Conservation (phyloP, 768 basidiomycete genomes). For the Myochromella boudieri region DNA sequence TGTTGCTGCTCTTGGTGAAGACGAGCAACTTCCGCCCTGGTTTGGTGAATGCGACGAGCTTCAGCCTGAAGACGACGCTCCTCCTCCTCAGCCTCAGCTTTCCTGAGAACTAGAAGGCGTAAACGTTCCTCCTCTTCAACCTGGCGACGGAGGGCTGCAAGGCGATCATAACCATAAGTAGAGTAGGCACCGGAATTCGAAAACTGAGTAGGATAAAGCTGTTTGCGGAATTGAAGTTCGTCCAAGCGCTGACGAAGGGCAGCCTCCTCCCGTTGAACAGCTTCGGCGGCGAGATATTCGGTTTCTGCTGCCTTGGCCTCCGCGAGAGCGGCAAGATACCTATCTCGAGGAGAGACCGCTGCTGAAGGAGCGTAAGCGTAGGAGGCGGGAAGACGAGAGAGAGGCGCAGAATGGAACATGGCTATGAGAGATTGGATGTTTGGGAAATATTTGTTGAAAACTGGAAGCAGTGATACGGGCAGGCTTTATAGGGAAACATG, state of each 20-base stretch:
- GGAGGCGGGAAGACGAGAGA: not conserved
- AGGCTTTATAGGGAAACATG: slow-evolving; percentile 20
- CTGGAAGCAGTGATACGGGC: too few species aligned
- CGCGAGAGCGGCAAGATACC: slow-evolving; percentile 36
- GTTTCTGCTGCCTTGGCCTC: slow-evolving; percentile 35
- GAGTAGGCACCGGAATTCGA: slow-evolving; percentile 1
- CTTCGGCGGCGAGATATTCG: slow-evolving; percentile 34
- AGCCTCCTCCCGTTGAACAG: slow-evolving; percentile 30
- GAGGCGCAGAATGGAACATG: too few species aligned
- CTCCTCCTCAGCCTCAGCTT: slow-evolving; percentile 5
- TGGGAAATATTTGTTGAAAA: too few species aligned
- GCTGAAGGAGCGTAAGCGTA: slow-evolving; percentile 6
- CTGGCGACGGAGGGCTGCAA: slow-evolving; percentile 9
- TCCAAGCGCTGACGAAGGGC: slow-evolving; percentile 24
- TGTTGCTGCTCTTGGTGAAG: too few species aligned
- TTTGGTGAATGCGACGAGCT: too few species aligned
- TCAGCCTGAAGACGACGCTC: too few species aligned
- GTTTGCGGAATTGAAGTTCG: slow-evolving; percentile 19
- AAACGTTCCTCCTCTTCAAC: slow-evolving; percentile 12
- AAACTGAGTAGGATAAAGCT: not conserved
- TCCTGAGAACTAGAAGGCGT: slow-evolving; percentile 1
- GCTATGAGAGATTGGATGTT: too few species aligned
- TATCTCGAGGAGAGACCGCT: slow-evolving; percentile 26
- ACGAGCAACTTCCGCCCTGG: slow-evolving; percentile 4
- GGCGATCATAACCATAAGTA: slow-evolving; percentile 8